Evolutionary conservation across 805 yeast species (phyloP), one percentile per base, ranked within the genome.

Genomic region (Yueomyces sp.): DNA sequence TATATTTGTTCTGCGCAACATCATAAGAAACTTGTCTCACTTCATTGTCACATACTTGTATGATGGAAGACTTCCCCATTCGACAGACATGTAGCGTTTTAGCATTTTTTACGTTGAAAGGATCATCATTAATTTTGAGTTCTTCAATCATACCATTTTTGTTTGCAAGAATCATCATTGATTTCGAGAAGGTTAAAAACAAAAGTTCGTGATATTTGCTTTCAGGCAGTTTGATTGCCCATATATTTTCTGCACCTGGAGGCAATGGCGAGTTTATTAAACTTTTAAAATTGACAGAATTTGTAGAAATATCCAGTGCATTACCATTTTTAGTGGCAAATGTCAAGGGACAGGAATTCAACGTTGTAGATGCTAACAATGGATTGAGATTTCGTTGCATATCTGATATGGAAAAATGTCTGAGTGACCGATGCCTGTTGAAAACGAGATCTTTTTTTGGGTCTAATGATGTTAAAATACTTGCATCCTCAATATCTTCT

Each of bases 241-340:
- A 84, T 0, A 87, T 72, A 3, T 67, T 65, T 3, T 72, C 66
- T 0, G 95, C 77, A 2, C 63, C 60, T 2, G 76, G 70, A 0
- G 96, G 95, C 9, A 88, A 65, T 3, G 81, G 85, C 4, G 95
- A 78, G 3, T 82, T 70, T 0, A 84, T 95, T 9, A 87, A 59
- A 40, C 74, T 80, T 3, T 73, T 64, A 2, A 76, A 72, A 2
- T 76, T 67, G 2, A 82, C 62, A 9, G 90, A 92, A 52, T 78
- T 43, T 65, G 69, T 34, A 76, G 54, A 2, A 68, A 52, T 45
- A 70, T 72, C 55, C 0, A 85, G 65, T 26, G 70, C 45, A 5
- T 48, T 38, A 32, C 60, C 26, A 5, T 59, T 45, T 3, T 61
- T 62, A 4, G 62, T 58, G 3, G 62, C 45, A n/a, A 63, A 50